phyloP scores from a whole-genome alignment of 495 filamentous ascomycete species.

The Aspergillus heteromorphus region DNA sequence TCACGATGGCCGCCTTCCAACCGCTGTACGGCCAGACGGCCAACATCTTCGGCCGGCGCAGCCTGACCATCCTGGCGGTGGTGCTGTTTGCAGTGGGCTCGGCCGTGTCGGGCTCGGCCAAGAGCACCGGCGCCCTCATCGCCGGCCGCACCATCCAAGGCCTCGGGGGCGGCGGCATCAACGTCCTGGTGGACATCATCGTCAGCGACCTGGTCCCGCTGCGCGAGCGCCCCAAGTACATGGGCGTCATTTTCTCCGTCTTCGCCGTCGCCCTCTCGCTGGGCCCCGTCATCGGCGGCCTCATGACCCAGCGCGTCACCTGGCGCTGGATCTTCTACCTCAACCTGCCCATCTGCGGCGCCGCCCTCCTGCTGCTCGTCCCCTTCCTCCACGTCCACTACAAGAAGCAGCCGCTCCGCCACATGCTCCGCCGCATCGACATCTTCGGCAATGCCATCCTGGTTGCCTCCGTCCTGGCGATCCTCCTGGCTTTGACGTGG shows the following conservation, averaged over 20 bases:
- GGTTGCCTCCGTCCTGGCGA: constrained; percentile 33
- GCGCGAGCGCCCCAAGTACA: constrained; percentile 41
- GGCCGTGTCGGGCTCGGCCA: constrained; percentile 48
- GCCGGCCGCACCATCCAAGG: constrained; percentile 65
- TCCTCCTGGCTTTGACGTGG: constrained; percentile 48
- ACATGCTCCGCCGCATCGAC: constrained; percentile 39
- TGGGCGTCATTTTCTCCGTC: constrained; percentile 49
- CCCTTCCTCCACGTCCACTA: constrained; percentile 12
- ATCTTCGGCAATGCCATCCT: constrained; percentile 48
- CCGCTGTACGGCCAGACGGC: constrained; percentile 37
- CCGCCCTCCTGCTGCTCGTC: constrained; percentile 6
- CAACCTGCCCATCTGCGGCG: constrained; percentile 18
- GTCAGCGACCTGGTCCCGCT: constrained; percentile 61
- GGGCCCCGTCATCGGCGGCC: constrained; percentile 65
- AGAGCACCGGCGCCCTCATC: constrained; percentile 60
- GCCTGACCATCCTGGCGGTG: constrained; percentile 43
- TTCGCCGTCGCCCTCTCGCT: constrained; percentile 62
- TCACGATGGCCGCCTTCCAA: constrained; percentile 31
- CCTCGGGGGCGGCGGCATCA: constrained; percentile 66
- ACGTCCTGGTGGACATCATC: constrained; percentile 60
- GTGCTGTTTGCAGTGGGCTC: constrained; percentile 55
- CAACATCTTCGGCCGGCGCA: constrained; percentile 37
- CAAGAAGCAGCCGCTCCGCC: constrained; percentile 11
- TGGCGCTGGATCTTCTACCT: constrained; percentile 38
- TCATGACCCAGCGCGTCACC: constrained; percentile 56